These are phyloP conservation scores for Geotrichum histeridarum DNA, from an alignment of 1,139 yeast species.

Conservation along the genomic window DNA sequence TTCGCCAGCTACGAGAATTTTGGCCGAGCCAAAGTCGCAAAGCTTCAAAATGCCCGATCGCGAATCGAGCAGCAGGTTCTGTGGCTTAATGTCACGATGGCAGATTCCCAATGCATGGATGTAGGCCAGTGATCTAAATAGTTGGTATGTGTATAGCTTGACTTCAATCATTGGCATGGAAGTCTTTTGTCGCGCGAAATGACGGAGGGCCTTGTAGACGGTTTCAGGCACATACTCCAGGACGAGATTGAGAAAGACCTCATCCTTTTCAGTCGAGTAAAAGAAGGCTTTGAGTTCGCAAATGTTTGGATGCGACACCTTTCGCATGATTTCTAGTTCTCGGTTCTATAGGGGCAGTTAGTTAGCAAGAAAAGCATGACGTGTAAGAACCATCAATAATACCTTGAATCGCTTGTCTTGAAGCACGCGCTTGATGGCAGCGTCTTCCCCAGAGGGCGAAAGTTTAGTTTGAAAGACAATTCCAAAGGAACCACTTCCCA, in stretches of 20 bases:
- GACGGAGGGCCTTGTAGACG: constrained; percentile 82
- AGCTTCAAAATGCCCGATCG: constrained; percentile 75
- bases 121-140: constrained; percentile 85
- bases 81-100: constrained; percentile 97
- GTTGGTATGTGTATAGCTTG: constrained; percentile 84
- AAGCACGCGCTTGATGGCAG: constrained; percentile 89
- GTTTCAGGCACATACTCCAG: constrained; percentile 94
- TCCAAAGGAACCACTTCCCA: constrained; percentile 97
- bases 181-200: constrained; percentile 66
- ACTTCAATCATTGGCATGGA: constrained; percentile 87
- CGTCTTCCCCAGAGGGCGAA: constrained; percentile 66
- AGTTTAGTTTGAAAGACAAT: constrained; percentile 87
- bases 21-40: constrained; percentile 99
- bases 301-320: constrained; percentile 78
- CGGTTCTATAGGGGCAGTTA: constrained; percentile 49
- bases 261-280: constrained; percentile 72
- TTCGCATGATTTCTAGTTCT: constrained; percentile 92
- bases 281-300: constrained; percentile 86
- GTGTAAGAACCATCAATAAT: not conserved
- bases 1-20: constrained; percentile 79
- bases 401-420: constrained; percentile 88
- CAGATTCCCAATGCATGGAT: constrained; percentile 89
- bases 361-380: not conserved
- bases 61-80: constrained; percentile 85
- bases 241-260: constrained; percentile 78